phyloP scores from a whole-genome alignment of 306 rosid genomes.

The Cicer cuneatum region DNA sequence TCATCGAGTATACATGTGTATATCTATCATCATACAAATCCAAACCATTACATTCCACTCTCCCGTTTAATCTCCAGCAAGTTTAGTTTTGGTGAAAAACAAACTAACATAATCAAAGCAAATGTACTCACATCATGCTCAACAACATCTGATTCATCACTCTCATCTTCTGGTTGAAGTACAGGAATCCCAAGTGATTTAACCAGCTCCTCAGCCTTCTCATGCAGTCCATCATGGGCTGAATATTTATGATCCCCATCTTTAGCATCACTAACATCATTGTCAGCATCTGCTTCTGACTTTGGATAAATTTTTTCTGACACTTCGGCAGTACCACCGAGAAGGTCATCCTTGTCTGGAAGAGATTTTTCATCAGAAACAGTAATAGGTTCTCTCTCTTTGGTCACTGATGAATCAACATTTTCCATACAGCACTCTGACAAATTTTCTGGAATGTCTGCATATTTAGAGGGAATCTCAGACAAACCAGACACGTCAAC shows the following conservation, averaged over 20 bases:
- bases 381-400: conserved; percentile 47
- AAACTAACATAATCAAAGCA: conserved; percentile 24
- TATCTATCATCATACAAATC: conserved; percentile 20
- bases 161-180: conserved; percentile 61
- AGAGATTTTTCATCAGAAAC: conserved; percentile 50
- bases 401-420: conserved; percentile 32
- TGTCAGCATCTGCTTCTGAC: conserved; percentile 56
- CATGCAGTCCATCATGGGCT: conserved; percentile 52
- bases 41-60: conserved; percentile 24
- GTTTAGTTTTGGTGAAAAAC: conserved; percentile 22
- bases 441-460: conserved; percentile 42
- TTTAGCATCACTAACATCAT: conserved; percentile 45
- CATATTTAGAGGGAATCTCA: conserved; percentile 58
- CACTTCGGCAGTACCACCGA: conserved; percentile 40
- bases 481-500: conserved; percentile 49
- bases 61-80: conserved; percentile 14
- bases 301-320: conserved; percentile 47
- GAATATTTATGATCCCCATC: conserved; percentile 54
- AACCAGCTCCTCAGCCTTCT: conserved; percentile 53
- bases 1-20: neutral
- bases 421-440: conserved; percentile 42
- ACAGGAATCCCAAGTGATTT: conserved; percentile 47
- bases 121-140: conserved; percentile 80
- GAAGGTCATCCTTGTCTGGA: conserved; percentile 38
- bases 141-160: conserved; percentile 71